Base-by-base conservation (phyloP, 202 grass and related monocot genomes). In the Zoysia matrella region DNA sequence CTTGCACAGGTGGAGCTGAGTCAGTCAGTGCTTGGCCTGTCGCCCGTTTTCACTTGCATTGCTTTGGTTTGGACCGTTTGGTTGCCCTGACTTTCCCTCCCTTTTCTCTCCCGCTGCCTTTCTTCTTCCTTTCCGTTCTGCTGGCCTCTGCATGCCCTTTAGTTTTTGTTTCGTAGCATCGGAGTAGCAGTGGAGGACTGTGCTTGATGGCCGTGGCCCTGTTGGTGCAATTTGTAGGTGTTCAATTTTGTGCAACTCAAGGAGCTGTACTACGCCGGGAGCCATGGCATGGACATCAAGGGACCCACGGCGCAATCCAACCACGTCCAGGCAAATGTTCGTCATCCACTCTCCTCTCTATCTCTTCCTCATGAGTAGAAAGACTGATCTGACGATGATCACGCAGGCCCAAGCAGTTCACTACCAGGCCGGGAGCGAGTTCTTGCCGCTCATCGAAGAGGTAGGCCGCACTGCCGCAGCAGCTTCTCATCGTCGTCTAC, bases 261-360 rank as follows among this genome's bases (percentile, higher is more conserved):
- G 2, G 90, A 97, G 84, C 78, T 97, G 52, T 97, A 97, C 86
- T 97, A 97, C 41, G 94, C 94, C 8, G 94, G 94, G 36, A 97
- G 94, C 90, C 94, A 97, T 55, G 94, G 94, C 47, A 97, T 97
- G 94, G 94, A 97, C 86, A 97, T 97, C 85, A 84, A 65, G 80
- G 88, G 88, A 5, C 91, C 91, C 9, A 79, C 78, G 0, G 72
- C 62, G 68, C 60, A 41, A 36, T 67, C 80, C 44, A 82, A 87
- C 41, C 52, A 77, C 56, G 68, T 39, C 18, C 36, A 85, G 69
- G 71, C 72, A 57, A 87, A 84, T 62, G 86, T 86, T 57, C 66
- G 49, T 53, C 60, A 72, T 82, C 67, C 47, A 50, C 11, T 14
- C 14, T 51, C 62, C 13, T 47, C 57, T 47, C 11, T 67, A 47